Evolutionary conservation across 768 basidiomycete species (phyloP), one percentile per base, ranked within the genome.

Genomic region (Agrocybe chaxingu): DNA sequence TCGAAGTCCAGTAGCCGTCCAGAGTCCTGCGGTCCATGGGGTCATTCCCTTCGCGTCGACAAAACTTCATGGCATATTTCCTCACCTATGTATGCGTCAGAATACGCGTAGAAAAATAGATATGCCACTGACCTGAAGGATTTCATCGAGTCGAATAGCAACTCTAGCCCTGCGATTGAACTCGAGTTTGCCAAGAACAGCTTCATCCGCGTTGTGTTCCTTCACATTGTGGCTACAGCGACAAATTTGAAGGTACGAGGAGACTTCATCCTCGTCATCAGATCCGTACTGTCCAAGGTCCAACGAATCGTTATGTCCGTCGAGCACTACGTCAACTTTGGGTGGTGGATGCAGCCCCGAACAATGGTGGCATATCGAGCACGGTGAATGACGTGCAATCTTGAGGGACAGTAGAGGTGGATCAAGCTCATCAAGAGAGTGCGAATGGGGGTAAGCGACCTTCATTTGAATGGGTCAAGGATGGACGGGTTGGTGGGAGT

Each of bases 301-400:
- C 6, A 74, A 76, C 9, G 80, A 76, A 53, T 77, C 74, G 54
- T 69, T 72, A 47, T 67, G 70, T 38, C 68, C 74, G 60, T 84
- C 84, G 13, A 79, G 73, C n/a, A 81, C 73, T 51, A 92, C 74
- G 29, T 81, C 73, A 19, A 82, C 69, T 49, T 73, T 74, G 10
- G 70, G 67, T 29, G 82, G 77, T 29, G 92, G 92, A 46, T 76
- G 82, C 19, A 95, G 75, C 13, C 87, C 85, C n/a, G 64, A 47
- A 61, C 93, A 95, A n/a, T 72, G 62, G 10, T 68, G 62, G 60
- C 93, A 96, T 36, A 64, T 60, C 2, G 79, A 68, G 62, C 93
- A 96, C 0, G 76, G 72, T 3, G 87, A 80, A 68, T 92, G 92
- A 11, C 93, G 80, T 4, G 93, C 89, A 50, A 93, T 86, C 72